Percentiles rank a stretch among this genome's conserved stretches.
Conservation (phyloP, 768 basidiomycete genomes). For the Podaxis pistillaris region DNA sequence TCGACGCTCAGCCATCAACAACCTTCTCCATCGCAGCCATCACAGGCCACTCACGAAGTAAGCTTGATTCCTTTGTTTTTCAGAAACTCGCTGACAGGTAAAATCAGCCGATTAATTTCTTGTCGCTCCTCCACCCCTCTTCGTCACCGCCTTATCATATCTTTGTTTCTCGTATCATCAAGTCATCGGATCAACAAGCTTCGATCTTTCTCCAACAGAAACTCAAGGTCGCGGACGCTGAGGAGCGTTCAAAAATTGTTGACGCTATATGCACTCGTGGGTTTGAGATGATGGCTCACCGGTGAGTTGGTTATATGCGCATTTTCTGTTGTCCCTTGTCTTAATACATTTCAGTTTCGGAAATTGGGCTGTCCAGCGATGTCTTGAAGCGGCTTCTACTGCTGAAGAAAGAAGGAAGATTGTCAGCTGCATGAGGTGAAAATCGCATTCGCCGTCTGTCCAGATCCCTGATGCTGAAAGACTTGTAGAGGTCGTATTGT, state of each 20-base stretch:
- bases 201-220: slow-evolving; percentile 91
- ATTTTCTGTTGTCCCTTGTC: slow-evolving; percentile 4
- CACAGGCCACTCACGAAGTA: slow-evolving; percentile 49
- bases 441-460: not conserved
- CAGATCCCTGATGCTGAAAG: not conserved
- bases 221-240: slow-evolving; percentile 77
- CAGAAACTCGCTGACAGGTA: slow-evolving; percentile 20
- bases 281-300: slow-evolving; percentile 91
- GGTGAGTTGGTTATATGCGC: slow-evolving; percentile 37
- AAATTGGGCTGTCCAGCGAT: slow-evolving; percentile 89
- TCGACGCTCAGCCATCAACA: slow-evolving; percentile 31
- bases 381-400: slow-evolving; percentile 76
- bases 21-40: slow-evolving; percentile 24
- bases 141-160: slow-evolving; percentile 81
- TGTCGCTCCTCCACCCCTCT: slow-evolving; percentile 81
- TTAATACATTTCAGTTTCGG: slow-evolving; percentile 58
- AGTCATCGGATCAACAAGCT: slow-evolving; percentile 87
- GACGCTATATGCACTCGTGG: slow-evolving; percentile 83
- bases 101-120: slow-evolving; percentile 81
- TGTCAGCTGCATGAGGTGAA: slow-evolving; percentile 82
- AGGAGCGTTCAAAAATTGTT: slow-evolving; percentile 79
- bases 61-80: slow-evolving; percentile 22
- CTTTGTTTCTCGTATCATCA: slow-evolving; percentile 84
- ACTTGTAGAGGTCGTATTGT: slow-evolving; percentile 70
- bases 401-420: slow-evolving; percentile 77